Base-by-base conservation (phyloP, 148 eudicot species). In the Dianthus caryophyllus region DNA sequence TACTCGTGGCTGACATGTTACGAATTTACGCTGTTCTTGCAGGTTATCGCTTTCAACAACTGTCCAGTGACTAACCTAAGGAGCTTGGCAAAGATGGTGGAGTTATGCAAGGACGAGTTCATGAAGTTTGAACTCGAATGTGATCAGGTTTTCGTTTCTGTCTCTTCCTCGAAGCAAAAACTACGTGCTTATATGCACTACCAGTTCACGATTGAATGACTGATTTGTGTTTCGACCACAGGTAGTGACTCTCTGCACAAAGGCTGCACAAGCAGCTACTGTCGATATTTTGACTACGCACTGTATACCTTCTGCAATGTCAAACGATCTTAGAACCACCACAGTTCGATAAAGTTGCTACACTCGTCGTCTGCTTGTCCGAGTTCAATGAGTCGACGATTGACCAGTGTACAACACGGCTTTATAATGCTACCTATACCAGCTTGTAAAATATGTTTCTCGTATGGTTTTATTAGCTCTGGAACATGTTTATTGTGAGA, bases 241-340 rank as follows among this genome's bases (percentile, higher is more conserved):
- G 97, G 75, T 88, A 50, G 91, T 82, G 47, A 87, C 84, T 71
- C 90, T 91, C 46, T 77, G 78, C 49, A 86, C 96, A 61, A 67
- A 86, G 77, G 67, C 80, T 24, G 97, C 97, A 14, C 86, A 91
- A 79, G 96, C 86, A 6, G 92, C 97, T 39, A 91, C 92, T 15
- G 60, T 76, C 48, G 96, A 91, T 69, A 86, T 91, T 48, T 85
- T 91, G 25, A 26, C 83, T 1, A 91, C 92, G 33, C 92, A 91
- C 70, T 85, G 88, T 73, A 86, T 88, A 66, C 96, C 97, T 41
- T 86, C 97, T 52, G 88, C 93, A 72, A 91, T 82, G 80, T 91
- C 97, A 0, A 96, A 88, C 47, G 97, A 86, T 77, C 96, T 91
- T 71, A 87, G 69, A 69, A 61, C 2, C 27, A 52, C 57, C 27